These are phyloP conservation scores for Stachybotrys elegans DNA, from an alignment of 2,329 filamentous ascomycete species.

Conservation along the genomic window DNA sequence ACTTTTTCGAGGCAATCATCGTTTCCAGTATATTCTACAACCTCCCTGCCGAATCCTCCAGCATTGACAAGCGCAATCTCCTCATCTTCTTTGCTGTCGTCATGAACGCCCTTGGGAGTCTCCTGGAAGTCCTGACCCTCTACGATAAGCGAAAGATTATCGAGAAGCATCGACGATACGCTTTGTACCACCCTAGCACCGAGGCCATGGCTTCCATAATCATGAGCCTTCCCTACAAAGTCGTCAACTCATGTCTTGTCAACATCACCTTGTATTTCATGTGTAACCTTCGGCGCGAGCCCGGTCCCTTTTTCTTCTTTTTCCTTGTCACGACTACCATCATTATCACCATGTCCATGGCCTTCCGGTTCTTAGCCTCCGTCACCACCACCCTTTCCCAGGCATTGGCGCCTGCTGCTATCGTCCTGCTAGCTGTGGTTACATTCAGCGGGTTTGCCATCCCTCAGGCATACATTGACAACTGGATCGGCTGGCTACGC, in stretches of 20 bases:
- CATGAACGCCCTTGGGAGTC: slow-evolving; percentile 23
- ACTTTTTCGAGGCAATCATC: slow-evolving; percentile 39
- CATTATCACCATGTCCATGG: slow-evolving; percentile 59
- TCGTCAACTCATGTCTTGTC: slow-evolving; percentile 32
- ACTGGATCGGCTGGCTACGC: slow-evolving; percentile 49
- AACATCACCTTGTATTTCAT: slow-evolving; percentile 50
- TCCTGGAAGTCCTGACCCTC: slow-evolving; percentile 17
- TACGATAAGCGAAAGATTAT: slow-evolving; percentile 18
- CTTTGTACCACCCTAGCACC: slow-evolving; percentile 26
- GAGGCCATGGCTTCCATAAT: slow-evolving; percentile 17
- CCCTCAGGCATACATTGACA: slow-evolving; percentile 39
- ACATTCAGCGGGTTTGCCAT: slow-evolving; percentile 45
- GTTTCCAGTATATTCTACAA: slow-evolving; percentile 65
- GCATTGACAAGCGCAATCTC: slow-evolving; percentile 42
- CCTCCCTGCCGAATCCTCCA: slow-evolving; percentile 43
- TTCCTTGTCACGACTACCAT: slow-evolving; percentile 42
- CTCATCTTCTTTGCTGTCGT: slow-evolving; percentile 26
- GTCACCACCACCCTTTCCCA: slow-evolving; percentile 21
- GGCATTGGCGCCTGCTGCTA: slow-evolving; percentile 21
- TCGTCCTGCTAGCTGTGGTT: slow-evolving; percentile 32
- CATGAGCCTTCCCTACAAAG: slow-evolving; percentile 33
- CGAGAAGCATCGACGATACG: slow-evolving; percentile 21
- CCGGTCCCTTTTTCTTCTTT: slow-evolving; percentile 41
- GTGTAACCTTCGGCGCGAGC: slow-evolving; percentile 29
- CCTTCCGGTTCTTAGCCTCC: slow-evolving; percentile 42